Evolutionary conservation across 345 rosid genomes (phyloP), one percentile per base, ranked within the genome.

Genomic region (Mercurialis annua): DNA sequence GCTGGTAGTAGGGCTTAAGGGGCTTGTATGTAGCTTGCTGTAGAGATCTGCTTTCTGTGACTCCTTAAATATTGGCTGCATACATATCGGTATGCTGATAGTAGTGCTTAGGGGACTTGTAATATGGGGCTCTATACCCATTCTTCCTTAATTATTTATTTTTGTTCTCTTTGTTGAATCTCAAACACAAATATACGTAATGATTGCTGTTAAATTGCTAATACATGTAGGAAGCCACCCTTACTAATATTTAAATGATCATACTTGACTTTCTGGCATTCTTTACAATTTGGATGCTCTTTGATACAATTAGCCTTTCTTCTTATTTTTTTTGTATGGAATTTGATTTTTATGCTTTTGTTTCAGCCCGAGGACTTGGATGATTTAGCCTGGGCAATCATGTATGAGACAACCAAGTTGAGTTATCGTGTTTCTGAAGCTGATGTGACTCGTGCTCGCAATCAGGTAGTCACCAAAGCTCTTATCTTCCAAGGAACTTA

Each of bases 391-490:
- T 90, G 86, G 82, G 98, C 96, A 59, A 95, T 95, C 44, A 95
- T 92, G 99, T 27, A 87, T n/a, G 97, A 90, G 83, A 80, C 80
- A 29, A 67, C 97, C 66, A 92, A 95, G 82, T 69, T 95, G 69
- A 85, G 85, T 57, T 88, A 84, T 77, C 93, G 90, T 53, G 99
- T 92, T 77, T 90, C 99, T 43, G 99, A 95, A 56, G 92, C 78
- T 81, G 99, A 90, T 84, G 98, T 95, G 42, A 86, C 78, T 10
- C 97, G 99, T 63, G 99, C 99, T 38, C 81, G 96, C 30, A 95
- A 95, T 82, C 99, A 95, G 98, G 99, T 95, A 62, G 10, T 23
- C 17, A 18, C 65, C 8, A 12, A 29, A 38, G 38, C 21, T 29
- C 18, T 34, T 38, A 23, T n/a, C 64, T 51, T 50, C 44, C 55